Conservation (phyloP, 2,329 filamentous ascomycete genomes). For the Metarhizium anisopliae region DNA sequence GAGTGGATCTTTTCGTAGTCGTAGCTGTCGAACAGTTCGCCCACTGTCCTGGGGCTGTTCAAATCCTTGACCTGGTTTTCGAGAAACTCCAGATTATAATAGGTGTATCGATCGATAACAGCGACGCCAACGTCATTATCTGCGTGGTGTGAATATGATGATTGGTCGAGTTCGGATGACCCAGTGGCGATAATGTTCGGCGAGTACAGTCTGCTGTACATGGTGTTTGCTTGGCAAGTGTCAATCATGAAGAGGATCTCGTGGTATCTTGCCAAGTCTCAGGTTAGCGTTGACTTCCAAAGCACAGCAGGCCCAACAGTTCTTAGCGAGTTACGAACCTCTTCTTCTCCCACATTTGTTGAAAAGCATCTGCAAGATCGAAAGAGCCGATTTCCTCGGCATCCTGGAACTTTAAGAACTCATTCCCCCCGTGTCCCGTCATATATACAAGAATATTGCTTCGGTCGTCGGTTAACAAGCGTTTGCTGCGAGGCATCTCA, state of each 20-base stretch:
- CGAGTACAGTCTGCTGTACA: constrained; percentile 97
- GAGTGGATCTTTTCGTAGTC: constrained; percentile 92
- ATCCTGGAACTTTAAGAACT: constrained; percentile 97
- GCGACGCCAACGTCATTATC: constrained; percentile 97
- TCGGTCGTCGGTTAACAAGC: constrained; percentile 85
- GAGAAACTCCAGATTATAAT: constrained; percentile 95
- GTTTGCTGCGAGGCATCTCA: constrained; percentile 90
- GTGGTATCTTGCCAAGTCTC: constrained; percentile 53
- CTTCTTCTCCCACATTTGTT: constrained; percentile 99
- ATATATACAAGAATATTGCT: constrained; percentile 98
- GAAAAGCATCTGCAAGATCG: constrained; percentile 92
- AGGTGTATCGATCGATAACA: constrained; percentile 97
- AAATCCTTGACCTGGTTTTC: constrained; percentile 83
- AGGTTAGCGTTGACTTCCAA: neutral
- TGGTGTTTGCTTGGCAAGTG: constrained; percentile 97
- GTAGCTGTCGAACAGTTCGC: constrained; percentile 93
- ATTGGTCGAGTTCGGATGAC: constrained; percentile 92
- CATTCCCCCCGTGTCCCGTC: constrained; percentile 96
- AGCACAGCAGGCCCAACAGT: neutral
- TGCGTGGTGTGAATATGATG: constrained; percentile 93
- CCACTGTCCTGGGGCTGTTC: constrained; percentile 79
- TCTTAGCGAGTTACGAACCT: constrained; percentile 40
- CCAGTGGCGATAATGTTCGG: constrained; percentile 97
- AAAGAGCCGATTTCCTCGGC: constrained; percentile 95
- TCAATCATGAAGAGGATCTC: constrained; percentile 99